A percentile compares a stretch with the other conserved stretches of the same genome.
Conservation (phyloP, 768 basidiomycete genomes). For the Russula ochroleuca region DNA sequence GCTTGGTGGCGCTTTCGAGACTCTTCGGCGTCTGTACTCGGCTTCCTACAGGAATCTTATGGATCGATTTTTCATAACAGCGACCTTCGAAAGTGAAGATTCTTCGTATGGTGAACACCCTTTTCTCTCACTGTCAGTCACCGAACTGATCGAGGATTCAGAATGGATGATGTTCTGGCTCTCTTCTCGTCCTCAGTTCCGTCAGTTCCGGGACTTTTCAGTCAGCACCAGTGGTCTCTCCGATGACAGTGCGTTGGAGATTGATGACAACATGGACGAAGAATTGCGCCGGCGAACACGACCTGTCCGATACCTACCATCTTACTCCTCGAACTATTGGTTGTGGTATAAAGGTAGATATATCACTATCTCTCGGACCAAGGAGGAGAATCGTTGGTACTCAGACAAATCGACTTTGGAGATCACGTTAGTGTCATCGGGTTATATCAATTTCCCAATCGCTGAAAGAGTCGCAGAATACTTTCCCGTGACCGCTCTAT, state of each 20-base stretch:
- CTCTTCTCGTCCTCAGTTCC: slow-evolving; percentile 57
- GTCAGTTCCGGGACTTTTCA: slow-evolving; percentile 49
- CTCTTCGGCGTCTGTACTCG: slow-evolving; percentile 45
- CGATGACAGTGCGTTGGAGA: slow-evolving; percentile 32
- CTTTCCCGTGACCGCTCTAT: slow-evolving; percentile 25
- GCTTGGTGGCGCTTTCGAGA: slow-evolving; percentile 48
- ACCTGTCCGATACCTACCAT: slow-evolving; percentile 43
- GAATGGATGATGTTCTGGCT: slow-evolving; percentile 74
- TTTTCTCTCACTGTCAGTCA: slow-evolving; percentile 8
- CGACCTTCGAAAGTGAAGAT: slow-evolving; percentile 56
- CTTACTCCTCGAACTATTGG: slow-evolving; percentile 38
- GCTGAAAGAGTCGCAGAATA: slow-evolving; percentile 12
- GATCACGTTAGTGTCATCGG: slow-evolving; percentile 39
- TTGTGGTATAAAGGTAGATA: slow-evolving; percentile 46
- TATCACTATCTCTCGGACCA: slow-evolving; percentile 35
- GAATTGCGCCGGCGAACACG: slow-evolving; percentile 16
- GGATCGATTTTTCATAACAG: slow-evolving; percentile 58
- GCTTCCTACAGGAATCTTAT: slow-evolving; percentile 43
- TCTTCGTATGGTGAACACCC: slow-evolving; percentile 46
- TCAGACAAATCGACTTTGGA: slow-evolving; percentile 39
- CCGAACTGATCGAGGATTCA: slow-evolving; percentile 29
- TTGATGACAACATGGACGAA: slow-evolving; percentile 24
- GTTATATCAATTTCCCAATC: background rate
- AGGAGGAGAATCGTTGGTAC: slow-evolving; percentile 37
- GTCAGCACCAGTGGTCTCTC: slow-evolving; percentile 45